Conservation (phyloP, 768 basidiomycete species). For the Chlorophyllum brunneum region DNA sequence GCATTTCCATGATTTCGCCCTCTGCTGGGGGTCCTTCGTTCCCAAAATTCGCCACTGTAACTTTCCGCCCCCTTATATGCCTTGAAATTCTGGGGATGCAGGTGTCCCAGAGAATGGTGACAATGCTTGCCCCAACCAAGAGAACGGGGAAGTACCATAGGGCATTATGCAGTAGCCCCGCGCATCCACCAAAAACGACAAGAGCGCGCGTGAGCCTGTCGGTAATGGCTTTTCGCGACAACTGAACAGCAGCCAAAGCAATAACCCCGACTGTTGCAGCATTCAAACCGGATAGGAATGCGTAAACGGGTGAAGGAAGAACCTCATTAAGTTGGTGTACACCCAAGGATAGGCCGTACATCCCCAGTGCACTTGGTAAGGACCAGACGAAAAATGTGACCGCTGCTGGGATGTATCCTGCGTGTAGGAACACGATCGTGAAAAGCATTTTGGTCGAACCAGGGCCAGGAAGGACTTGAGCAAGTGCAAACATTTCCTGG, state of each 20-base stretch:
- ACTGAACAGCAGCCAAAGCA: conserved; percentile 46
- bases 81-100: conserved; percentile 12
- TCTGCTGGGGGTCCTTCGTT: background rate
- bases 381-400: conserved; percentile 41
- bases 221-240: conserved; percentile 40
- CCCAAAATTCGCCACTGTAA: background rate
- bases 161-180: conserved; percentile 48
- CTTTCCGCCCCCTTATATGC: background rate
- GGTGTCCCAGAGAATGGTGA: conserved; percentile 38
- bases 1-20: conserved; percentile 1
- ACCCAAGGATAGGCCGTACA: conserved; percentile 43
- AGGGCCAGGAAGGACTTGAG: conserved; percentile 46
- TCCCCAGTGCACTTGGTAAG: conserved; percentile 44
- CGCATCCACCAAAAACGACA: conserved; percentile 37
- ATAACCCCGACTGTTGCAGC: conserved; percentile 52
- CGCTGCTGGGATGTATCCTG: conserved; percentile 37
- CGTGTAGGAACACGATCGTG: conserved; percentile 38
- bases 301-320: conserved; percentile 44
- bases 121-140: conserved; percentile 35
- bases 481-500: conserved; percentile 44
- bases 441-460: conserved; percentile 46
- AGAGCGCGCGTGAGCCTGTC: conserved; percentile 39
- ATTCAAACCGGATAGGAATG: conserved; percentile 49
- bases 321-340: conserved; percentile 36
- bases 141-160: conserved; percentile 51